These are phyloP conservation scores for Trichoderma parareesei DNA, from an alignment of 495 filamentous ascomycete genomes.

Conservation along the genomic window DNA sequence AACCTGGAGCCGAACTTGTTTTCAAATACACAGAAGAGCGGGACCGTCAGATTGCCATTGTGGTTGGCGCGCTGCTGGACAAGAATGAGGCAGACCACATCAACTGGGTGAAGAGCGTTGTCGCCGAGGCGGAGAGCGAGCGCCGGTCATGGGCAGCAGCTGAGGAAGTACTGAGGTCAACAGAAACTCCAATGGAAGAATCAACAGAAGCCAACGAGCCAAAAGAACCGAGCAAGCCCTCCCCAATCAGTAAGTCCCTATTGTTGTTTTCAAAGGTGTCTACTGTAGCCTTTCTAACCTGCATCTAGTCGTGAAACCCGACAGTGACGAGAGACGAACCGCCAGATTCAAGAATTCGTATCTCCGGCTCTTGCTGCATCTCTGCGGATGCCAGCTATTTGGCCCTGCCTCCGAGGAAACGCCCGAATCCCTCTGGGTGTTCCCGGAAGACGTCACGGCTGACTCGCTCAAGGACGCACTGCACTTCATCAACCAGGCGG, in stretches of 20 bases:
- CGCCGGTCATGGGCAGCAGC: slow-evolving; percentile 72
- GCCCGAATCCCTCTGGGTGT: slow-evolving; percentile 66
- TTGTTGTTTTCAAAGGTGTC: slow-evolving; percentile 3
- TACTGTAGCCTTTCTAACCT: neutral
- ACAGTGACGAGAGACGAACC: slow-evolving; percentile 56
- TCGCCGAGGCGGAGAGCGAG: slow-evolving; percentile 61
- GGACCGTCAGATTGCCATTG: slow-evolving; percentile 67
- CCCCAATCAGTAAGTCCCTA: slow-evolving; percentile 36
- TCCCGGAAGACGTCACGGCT: slow-evolving; percentile 59
- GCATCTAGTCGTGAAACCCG: slow-evolving; percentile 49
- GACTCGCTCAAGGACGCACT: slow-evolving; percentile 51
- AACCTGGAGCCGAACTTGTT: slow-evolving; percentile 66
- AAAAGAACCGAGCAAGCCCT: slow-evolving; percentile 29
- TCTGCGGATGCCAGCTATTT: slow-evolving; percentile 63
- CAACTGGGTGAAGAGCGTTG: slow-evolving; percentile 70
- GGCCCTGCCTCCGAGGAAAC: slow-evolving; percentile 57
- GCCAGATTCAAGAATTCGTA: slow-evolving; percentile 87
- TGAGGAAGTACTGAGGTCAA: slow-evolving; percentile 43
- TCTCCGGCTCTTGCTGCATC: slow-evolving; percentile 75
- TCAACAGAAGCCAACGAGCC: slow-evolving; percentile 29
- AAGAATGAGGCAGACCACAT: slow-evolving; percentile 64
- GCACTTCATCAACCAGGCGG: slow-evolving; percentile 58
- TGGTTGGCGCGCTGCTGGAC: slow-evolving; percentile 67
- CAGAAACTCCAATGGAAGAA: slow-evolving; percentile 30
- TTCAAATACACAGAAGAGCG: slow-evolving; percentile 59